phyloP scores from a whole-genome alignment of 192 early-diverging fungal genomes.

The Spizellomyces sp. region DNA sequence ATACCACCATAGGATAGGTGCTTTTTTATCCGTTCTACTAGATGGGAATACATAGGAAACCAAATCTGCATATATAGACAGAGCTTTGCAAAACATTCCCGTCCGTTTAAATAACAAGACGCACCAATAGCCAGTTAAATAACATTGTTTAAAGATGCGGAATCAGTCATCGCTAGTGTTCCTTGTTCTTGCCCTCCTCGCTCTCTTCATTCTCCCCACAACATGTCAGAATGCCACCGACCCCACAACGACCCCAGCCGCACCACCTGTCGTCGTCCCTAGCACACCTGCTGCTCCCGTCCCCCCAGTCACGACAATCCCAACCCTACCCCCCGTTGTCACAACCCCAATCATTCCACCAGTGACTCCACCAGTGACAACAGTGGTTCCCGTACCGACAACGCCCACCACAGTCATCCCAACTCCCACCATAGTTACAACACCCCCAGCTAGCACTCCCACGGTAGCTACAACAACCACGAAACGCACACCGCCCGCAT shows the following conservation, averaged over 20 bases:
- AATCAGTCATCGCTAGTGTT: too few species aligned
- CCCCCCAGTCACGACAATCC: not conserved
- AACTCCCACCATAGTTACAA: not conserved
- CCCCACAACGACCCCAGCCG: not conserved
- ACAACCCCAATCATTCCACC: not conserved
- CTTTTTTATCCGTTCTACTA: too few species aligned
- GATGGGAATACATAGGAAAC: too few species aligned
- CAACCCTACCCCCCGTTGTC: not conserved
- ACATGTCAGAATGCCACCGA: not conserved
- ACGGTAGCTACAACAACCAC: not conserved
- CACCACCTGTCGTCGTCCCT: not conserved
- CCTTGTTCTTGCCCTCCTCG: too few species aligned
- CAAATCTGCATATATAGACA: too few species aligned
- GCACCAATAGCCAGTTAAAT: too few species aligned
- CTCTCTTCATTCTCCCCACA: too few species aligned
- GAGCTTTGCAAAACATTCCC: too few species aligned
- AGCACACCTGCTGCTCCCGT: not conserved
- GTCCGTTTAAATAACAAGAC: too few species aligned
- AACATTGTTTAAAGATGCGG: too few species aligned
- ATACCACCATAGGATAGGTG: too few species aligned
- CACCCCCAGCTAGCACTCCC: not conserved
- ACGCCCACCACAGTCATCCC: not conserved
- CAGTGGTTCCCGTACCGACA: not conserved
- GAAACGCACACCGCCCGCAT: too few species aligned
- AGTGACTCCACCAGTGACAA: not conserved